Evolutionary conservation across 2,329 filamentous ascomycete genomes (phyloP).

Genomic region (Botrytis pseudocinerea): DNA sequence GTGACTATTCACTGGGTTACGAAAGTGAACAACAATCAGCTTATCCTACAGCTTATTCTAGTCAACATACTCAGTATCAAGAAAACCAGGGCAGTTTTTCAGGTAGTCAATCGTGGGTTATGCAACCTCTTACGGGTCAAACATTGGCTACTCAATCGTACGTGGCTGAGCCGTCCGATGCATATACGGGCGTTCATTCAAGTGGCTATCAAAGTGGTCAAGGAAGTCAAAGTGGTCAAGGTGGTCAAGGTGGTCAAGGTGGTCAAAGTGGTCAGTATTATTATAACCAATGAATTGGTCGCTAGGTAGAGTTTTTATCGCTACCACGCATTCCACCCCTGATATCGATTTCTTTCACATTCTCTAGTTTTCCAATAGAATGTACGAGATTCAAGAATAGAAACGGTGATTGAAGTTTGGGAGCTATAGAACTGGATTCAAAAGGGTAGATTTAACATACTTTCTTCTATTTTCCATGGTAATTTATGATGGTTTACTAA

Average conservation of each 20-base stretch:
- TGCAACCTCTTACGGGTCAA: background rate
- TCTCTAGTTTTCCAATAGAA: background rate
- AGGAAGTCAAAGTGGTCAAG: background rate
- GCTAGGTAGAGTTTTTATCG: rapidly evolving
- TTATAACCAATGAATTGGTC: background rate
- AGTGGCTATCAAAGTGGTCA: background rate
- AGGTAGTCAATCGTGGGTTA: background rate
- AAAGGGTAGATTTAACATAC: background rate
- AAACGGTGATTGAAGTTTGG: background rate
- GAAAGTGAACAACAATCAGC: background rate
- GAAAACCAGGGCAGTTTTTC: background rate
- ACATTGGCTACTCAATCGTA: background rate
- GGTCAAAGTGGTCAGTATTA: background rate
- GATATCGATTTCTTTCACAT: background rate
- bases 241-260: background rate
- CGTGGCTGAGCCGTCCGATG: background rate
- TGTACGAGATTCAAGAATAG: background rate
- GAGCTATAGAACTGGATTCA: background rate
- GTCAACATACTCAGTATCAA: background rate
- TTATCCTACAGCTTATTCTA: background rate
- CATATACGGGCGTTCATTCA: background rate
- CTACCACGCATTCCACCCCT: background rate
- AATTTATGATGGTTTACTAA: background rate
- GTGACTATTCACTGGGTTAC: background rate
- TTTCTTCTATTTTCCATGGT: background rate